Evolutionary conservation across 1,284 basidiomycete genomes (phyloP).

Genomic region (Boletellus dicymbophilus): DNA sequence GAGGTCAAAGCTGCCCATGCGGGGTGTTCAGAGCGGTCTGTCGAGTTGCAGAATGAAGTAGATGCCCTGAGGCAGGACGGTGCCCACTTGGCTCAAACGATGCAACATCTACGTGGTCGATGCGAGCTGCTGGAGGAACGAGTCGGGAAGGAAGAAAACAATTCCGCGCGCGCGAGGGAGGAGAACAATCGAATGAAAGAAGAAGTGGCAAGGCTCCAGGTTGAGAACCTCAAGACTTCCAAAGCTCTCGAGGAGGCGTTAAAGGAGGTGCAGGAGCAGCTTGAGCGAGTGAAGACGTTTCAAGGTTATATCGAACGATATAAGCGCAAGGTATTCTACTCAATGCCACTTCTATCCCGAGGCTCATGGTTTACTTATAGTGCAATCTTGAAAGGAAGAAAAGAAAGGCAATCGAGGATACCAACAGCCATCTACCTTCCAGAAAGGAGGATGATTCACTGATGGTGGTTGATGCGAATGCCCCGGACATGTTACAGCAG

Average conservation of each 20-base stretch:
- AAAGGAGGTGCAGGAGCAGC: constrained; percentile 16
- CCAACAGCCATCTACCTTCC: constrained; percentile 2
- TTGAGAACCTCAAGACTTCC: constrained; percentile 24
- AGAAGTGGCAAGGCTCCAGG: constrained; percentile 20
- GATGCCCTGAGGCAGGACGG: constrained; percentile 12
- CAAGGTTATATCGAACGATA: constrained; percentile 20
- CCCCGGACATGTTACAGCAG: constrained; percentile 21
- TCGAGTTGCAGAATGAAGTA: constrained; percentile 14
- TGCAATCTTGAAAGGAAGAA: constrained; percentile 29
- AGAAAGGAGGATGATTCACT: constrained; percentile 30
- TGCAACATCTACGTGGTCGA: constrained; percentile 17
- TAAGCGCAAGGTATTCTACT: constrained; percentile 17
- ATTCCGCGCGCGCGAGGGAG: constrained; percentile 6
- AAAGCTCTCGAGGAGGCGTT: constrained; percentile 15
- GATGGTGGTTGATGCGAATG: constrained; percentile 30
- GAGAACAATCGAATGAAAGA: constrained; percentile 18
- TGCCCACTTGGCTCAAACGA: constrained; percentile 7
- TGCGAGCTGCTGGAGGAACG: constrained; percentile 13
- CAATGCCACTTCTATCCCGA: not conserved
- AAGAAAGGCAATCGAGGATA: constrained; percentile 24
- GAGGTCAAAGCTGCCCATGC: constrained; percentile 15
- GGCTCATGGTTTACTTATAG: constrained; percentile 12
- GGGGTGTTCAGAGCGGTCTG: constrained; percentile 11
- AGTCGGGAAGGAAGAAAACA: constrained; percentile 8
- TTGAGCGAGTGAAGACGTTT: constrained; percentile 22